Conservation (phyloP, 2,329 filamentous ascomycete genomes). For the Trichoderma afroharzianum region DNA sequence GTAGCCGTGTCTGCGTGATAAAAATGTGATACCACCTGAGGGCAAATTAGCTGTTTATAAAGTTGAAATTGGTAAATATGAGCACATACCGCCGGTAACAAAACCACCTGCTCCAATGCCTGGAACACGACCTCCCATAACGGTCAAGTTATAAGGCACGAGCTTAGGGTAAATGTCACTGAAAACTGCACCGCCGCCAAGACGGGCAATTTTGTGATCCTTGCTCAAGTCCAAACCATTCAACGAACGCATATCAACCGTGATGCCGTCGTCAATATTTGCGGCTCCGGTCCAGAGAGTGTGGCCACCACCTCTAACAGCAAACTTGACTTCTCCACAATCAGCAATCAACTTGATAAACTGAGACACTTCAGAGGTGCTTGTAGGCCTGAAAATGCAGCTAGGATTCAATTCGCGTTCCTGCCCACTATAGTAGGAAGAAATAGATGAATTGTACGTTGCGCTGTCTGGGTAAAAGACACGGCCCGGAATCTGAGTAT, state of each 20-base stretch:
- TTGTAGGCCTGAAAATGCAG: not conserved
- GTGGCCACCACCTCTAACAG: slow-evolving; percentile 44
- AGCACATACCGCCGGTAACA: slow-evolving; percentile 30
- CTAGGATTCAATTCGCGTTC: not conserved
- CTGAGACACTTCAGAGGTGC: not conserved
- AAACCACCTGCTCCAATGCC: slow-evolving; percentile 34
- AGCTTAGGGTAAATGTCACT: slow-evolving; percentile 35
- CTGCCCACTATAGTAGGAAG: not conserved
- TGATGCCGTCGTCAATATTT: slow-evolving; percentile 33
- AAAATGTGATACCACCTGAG: slow-evolving; percentile 16
- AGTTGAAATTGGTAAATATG: not conserved
- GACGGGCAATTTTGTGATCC: slow-evolving; percentile 29
- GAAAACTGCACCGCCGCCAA: slow-evolving; percentile 40
- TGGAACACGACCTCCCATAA: slow-evolving; percentile 38
- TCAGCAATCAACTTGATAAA: not conserved
- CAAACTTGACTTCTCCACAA: slow-evolving; percentile 20
- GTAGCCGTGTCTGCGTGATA: slow-evolving; percentile 39
- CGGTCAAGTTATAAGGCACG: slow-evolving; percentile 29
- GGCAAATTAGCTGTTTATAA: slow-evolving; percentile 9
- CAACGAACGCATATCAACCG: slow-evolving; percentile 36
- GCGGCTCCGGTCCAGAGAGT: slow-evolving; percentile 39
- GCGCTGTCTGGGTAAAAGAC: not conserved
- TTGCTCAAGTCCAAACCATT: slow-evolving; percentile 31
- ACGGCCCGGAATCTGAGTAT: not conserved
- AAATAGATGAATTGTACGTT: not conserved